Evolutionary conservation across 2,329 filamentous ascomycete species (phyloP).

Genomic region (Laburnicola sp.): DNA sequence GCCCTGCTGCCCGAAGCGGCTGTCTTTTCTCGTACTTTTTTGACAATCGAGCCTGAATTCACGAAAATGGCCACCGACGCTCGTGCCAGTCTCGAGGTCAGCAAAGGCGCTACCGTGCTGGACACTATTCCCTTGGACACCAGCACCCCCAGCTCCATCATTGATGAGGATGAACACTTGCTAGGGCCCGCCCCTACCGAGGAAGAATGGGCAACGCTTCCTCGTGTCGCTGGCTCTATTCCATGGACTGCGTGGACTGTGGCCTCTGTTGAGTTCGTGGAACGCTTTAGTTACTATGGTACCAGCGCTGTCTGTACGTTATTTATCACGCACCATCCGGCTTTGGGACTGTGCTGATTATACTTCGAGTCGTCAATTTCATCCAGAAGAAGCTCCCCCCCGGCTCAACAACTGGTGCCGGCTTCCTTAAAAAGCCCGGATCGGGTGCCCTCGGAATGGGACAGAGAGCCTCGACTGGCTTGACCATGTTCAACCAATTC

Average conservation of each 20-base stretch:
- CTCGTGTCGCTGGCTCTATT: slow-evolving; percentile 40
- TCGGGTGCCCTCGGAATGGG: slow-evolving; percentile 59
- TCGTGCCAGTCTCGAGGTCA: slow-evolving; percentile 38
- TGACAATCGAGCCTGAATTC: not conserved
- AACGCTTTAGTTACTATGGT: slow-evolving; percentile 45
- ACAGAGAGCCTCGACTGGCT: slow-evolving; percentile 56
- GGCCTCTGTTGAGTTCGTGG: slow-evolving; percentile 41
- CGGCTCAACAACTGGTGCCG: slow-evolving; percentile 40
- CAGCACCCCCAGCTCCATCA: slow-evolving; percentile 23
- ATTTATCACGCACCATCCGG: not conserved
- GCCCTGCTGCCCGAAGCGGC: not conserved
- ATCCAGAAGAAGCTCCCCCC: slow-evolving; percentile 41
- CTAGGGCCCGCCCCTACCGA: slow-evolving; percentile 38
- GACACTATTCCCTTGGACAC: slow-evolving; percentile 33
- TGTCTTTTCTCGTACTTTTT: not conserved
- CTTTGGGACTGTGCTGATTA: not conserved
- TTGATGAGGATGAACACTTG: slow-evolving; percentile 25
- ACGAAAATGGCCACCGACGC: slow-evolving; percentile 28
- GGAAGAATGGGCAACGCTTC: slow-evolving; percentile 43
- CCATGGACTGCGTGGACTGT: slow-evolving; percentile 44
- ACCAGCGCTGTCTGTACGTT: slow-evolving; percentile 41
- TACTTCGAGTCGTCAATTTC: slow-evolving; percentile 35
- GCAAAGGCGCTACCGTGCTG: slow-evolving; percentile 32
- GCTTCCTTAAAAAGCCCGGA: slow-evolving; percentile 37
- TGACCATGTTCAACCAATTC: slow-evolving; percentile 59